Evolutionary conservation across 2,329 filamentous ascomycete genomes (phyloP).

Genomic region (Ceratocystiopsis minuta): DNA sequence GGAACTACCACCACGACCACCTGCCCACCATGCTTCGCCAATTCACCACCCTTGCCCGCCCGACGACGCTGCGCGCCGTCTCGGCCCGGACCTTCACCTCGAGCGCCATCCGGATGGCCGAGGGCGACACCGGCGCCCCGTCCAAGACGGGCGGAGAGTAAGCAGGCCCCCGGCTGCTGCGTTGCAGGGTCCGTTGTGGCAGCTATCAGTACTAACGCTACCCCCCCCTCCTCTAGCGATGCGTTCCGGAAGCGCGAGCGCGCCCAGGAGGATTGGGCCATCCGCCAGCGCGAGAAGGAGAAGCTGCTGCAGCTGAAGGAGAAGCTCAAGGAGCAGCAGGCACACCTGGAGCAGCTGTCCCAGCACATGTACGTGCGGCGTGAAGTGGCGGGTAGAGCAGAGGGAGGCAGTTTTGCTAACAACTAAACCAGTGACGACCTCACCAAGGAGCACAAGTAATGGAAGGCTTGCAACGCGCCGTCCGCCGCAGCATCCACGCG

Average conservation of each 20-base stretch:
- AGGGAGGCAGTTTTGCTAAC: neutral
- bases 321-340: constrained; percentile 59
- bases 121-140: constrained; percentile 50
- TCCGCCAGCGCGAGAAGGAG: constrained; percentile 73
- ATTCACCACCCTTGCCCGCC: constrained; percentile 33
- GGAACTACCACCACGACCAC: neutral
- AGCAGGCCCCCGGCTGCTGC: no score
- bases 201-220: no score
- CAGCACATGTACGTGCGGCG: constrained; percentile 56
- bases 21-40: constrained; percentile 47
- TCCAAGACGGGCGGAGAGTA: constrained; percentile 25
- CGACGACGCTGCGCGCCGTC: constrained; percentile 32
- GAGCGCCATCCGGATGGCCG: constrained; percentile 43
- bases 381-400: neutral
- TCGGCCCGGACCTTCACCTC: constrained; percentile 42
- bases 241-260: constrained; percentile 84
- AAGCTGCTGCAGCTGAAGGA: constrained; percentile 66
- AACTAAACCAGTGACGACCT: constrained; percentile 46
- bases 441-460: constrained; percentile 39
- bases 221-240: constrained; percentile 39
- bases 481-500: no score
- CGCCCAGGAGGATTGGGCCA: constrained; percentile 69
- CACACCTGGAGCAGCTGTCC: constrained; percentile 69
- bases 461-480: neutral
- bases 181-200: no score